Percentiles rank a stretch among this genome's conserved stretches.
Evolutionary conservation across 2,329 filamentous ascomycete species (phyloP).

Genomic region (Aureobasidium sp.): DNA sequence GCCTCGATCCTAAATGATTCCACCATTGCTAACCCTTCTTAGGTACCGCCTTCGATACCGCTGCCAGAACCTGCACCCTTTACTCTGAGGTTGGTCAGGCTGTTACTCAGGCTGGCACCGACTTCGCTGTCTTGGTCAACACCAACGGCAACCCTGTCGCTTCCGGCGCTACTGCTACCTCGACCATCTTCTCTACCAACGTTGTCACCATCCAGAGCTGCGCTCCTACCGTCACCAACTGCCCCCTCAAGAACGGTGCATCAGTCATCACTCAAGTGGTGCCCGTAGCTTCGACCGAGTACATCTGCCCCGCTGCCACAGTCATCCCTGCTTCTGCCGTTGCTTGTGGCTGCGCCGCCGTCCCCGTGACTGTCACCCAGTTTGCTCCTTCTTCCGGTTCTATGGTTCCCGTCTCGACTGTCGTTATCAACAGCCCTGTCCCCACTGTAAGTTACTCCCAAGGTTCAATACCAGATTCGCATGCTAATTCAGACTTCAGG

Average conservation of each 20-base stretch:
- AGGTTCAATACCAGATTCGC: too few species aligned
- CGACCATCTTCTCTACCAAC: conserved; percentile 17
- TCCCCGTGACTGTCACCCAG: neutral
- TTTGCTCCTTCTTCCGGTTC: too few species aligned
- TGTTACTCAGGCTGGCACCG: neutral
- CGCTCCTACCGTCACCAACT: conserved; percentile 17
- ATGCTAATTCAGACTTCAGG: neutral
- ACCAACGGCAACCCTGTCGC: neutral
- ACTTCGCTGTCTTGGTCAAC: neutral
- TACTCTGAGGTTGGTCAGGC: conserved; percentile 9
- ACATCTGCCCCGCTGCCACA: conserved; percentile 5
- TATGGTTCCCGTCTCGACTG: too few species aligned
- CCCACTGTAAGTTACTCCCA: neutral
- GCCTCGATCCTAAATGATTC: too few species aligned
- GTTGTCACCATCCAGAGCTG: conserved; percentile 17
- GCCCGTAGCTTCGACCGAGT: neutral
- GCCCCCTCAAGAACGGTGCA: neutral
- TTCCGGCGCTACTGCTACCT: conserved; percentile 8
- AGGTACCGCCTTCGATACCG: conserved; percentile 36
- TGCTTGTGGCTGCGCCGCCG: conserved; percentile 12
- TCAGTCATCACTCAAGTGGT: neutral
- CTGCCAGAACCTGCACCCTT: conserved; percentile 26
- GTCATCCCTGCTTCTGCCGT: conserved; percentile 5
- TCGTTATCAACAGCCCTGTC: too few species aligned
- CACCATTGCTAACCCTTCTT: too few species aligned